Evolutionary conservation across 2,329 filamentous ascomycete genomes (phyloP).

Genomic region (Penicillium hesseltinei): DNA sequence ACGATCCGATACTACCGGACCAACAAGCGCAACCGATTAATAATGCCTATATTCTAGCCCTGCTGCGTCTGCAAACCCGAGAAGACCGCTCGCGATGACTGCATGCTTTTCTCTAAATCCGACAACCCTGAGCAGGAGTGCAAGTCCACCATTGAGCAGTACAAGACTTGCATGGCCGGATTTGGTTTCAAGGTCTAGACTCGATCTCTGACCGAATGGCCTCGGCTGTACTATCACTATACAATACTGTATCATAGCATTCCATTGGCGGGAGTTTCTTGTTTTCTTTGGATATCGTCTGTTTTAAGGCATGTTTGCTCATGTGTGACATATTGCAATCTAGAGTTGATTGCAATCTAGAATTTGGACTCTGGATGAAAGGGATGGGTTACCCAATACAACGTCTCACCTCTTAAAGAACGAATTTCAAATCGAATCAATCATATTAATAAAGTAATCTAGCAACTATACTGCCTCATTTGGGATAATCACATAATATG

Average conservation of each 20-base stretch:
- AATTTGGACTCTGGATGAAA: slow-evolving; percentile 2
- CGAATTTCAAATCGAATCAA: not conserved
- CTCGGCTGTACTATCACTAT: slow-evolving; percentile 8
- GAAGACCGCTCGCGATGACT: slow-evolving; percentile 90
- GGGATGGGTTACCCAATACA: slow-evolving; percentile 10
- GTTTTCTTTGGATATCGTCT: slow-evolving; percentile 10
- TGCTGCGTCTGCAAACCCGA: slow-evolving; percentile 98
- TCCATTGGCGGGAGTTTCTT: slow-evolving; percentile 18
- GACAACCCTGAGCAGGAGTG: slow-evolving; percentile 79
- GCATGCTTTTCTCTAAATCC: slow-evolving; percentile 93
- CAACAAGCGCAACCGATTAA: slow-evolving; percentile 3
- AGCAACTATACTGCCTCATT: slow-evolving; percentile 7
- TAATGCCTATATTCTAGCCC: slow-evolving; percentile 56
- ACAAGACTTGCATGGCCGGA: slow-evolving; percentile 87
- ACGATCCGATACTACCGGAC: slow-evolving; percentile 7
- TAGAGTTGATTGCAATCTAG: slow-evolving; percentile 5
- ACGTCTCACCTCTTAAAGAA: slow-evolving; percentile 17
- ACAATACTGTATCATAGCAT: slow-evolving; percentile 27
- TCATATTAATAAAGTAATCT: slow-evolving; percentile 5
- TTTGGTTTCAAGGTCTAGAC: slow-evolving; percentile 73
- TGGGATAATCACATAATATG: slow-evolving; percentile 11
- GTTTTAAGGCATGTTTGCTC: slow-evolving; percentile 6
- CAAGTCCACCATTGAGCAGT: slow-evolving; percentile 76
- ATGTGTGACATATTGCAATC: slow-evolving; percentile 7
- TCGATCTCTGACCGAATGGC: slow-evolving; percentile 1